Percentiles rank a stretch among this genome's conserved stretches.
phyloP scores from a whole-genome alignment of 129 eudicot species.

The Smallanthus sonchifolius region DNA sequence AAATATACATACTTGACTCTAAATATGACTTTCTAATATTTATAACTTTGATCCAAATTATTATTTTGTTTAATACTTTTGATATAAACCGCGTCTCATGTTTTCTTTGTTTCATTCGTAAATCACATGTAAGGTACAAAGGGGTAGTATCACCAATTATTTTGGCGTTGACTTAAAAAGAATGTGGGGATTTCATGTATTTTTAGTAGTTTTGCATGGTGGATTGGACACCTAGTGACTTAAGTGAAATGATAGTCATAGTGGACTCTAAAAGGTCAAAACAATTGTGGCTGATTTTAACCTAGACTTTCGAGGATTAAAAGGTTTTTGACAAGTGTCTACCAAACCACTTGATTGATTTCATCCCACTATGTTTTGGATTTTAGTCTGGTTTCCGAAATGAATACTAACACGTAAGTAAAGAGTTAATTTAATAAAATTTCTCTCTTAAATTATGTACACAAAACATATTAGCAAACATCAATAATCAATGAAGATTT shows the following conservation, averaged over 20 bases:
- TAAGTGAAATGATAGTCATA: constrained; percentile 17
- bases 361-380: constrained; percentile 10
- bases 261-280: constrained; percentile 23
- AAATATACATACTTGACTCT: too few relatives aligned
- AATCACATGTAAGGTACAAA: too few relatives aligned
- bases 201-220: constrained; percentile 32
- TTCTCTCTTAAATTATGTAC: neutral
- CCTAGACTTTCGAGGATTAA: neutral
- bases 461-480: neutral
- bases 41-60: too few relatives aligned
- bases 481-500: neutral
- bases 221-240: constrained; percentile 19
- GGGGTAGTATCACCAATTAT: too few relatives aligned
- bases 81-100: too few relatives aligned
- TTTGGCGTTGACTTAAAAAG: too few relatives aligned
- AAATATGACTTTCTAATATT: too few relatives aligned
- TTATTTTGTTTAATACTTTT: too few relatives aligned
- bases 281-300: constrained; percentile 21
- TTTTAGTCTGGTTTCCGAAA: neutral
- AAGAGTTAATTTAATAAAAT: neutral
- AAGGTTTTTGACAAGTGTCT: constrained; percentile 22
- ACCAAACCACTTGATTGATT: constrained; percentile 23
- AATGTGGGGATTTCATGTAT: constrained; percentile 23
- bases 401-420: constrained; percentile 5
- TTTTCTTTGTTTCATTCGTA: too few relatives aligned